These are phyloP conservation scores for Chloroidium sp. DNA, from an alignment of 163 green algal species.

Conservation along the genomic window DNA sequence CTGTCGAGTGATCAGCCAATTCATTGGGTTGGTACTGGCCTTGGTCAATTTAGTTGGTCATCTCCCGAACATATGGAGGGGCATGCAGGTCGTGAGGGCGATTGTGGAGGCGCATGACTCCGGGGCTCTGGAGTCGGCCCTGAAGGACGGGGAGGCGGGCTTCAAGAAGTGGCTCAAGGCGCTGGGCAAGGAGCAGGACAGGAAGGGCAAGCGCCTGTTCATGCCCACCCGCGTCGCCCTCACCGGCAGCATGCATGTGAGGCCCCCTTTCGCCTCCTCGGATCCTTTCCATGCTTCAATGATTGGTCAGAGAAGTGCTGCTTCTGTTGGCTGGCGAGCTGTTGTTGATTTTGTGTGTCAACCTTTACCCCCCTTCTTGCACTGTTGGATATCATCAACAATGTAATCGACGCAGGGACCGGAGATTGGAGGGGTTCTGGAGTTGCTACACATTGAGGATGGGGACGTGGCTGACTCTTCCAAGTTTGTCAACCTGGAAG, in stretches of 20 bases:
- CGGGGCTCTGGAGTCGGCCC: constrained; percentile 67
- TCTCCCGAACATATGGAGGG: no score
- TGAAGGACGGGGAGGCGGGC: constrained; percentile 52
- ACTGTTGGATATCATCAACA: no score
- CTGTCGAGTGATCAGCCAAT: no score
- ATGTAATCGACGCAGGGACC: constrained; percentile 49
- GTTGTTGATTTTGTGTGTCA: not conserved
- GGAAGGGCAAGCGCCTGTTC: constrained; percentile 97
- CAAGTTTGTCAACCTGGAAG: constrained; percentile 47
- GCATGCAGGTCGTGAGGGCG: constrained; percentile 16
- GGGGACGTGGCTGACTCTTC: constrained; percentile 51
- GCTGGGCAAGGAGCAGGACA: constrained; percentile 83
- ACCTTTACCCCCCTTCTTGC: not conserved
- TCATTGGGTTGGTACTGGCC: no score
- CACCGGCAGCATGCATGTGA: constrained; percentile 46
- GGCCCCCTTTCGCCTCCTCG: no score
- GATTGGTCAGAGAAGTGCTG: no score
- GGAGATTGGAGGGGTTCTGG: constrained; percentile 80
- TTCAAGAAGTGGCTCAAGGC: constrained; percentile 85
- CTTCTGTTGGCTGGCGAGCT: constrained; percentile 18
- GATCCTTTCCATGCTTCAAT: no score
- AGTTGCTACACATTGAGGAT: constrained; percentile 55
- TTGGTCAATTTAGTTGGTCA: no score
- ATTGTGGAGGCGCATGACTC: constrained; percentile 66
- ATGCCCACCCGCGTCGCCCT: constrained; percentile 93